phyloP scores from a whole-genome alignment of 129 eudicot genomes.

The Chrysanthemum makinoi region DNA sequence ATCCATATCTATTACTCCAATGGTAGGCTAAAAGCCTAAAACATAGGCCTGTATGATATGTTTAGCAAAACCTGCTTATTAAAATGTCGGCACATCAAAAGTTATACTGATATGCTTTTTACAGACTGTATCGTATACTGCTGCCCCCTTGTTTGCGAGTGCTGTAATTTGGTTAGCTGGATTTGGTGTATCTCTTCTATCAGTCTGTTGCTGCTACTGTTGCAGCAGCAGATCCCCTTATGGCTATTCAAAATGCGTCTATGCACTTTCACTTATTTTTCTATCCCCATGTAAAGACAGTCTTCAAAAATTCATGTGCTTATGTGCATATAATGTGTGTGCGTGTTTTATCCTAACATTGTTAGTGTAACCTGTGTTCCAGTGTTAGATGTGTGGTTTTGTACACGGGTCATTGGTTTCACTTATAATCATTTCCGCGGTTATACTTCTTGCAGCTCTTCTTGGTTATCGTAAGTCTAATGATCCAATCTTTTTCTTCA shows the following conservation, averaged over 20 bases:
- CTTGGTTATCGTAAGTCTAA: constrained; percentile 72
- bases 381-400: too few species aligned
- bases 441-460: constrained; percentile 71
- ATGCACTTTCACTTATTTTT: constrained; percentile 52
- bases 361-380: too few species aligned
- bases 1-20: too few species aligned
- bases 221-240: constrained; percentile 45
- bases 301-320: background rate
- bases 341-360: constrained; percentile 23
- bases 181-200: constrained; percentile 57
- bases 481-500: constrained; percentile 4
- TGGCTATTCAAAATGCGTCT: constrained; percentile 56
- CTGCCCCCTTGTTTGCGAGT: constrained; percentile 49
- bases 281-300: constrained; percentile 47
- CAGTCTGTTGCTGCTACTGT: constrained; percentile 60
- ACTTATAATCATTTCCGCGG: constrained; percentile 63
- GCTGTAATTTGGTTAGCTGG: constrained; percentile 70
- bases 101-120: too few species aligned
- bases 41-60: too few species aligned
- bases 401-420: too few species aligned
- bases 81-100: too few species aligned
- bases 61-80: too few species aligned
- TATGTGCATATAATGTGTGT: background rate
- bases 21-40: too few species aligned
- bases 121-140: constrained; percentile 78